A percentile compares a stretch with the other conserved stretches of the same genome.
These are phyloP conservation scores for Steccherinum ochraceum DNA, from an alignment of 768 basidiomycete genomes.

Conservation along the genomic window DNA sequence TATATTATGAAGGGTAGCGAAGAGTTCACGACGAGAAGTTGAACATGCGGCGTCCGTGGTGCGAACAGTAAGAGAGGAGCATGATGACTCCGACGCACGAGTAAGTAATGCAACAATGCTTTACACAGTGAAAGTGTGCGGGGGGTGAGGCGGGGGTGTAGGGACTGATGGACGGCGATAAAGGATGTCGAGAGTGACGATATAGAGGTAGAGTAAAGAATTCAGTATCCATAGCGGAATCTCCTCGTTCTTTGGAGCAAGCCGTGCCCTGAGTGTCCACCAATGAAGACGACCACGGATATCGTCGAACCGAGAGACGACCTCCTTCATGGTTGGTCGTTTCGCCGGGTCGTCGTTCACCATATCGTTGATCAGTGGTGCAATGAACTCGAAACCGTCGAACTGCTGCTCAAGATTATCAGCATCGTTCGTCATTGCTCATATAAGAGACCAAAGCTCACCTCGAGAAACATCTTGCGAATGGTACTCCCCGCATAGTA, in stretches of 20 bases:
- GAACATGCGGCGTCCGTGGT: no score
- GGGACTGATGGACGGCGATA: no score
- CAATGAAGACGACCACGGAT: conserved; percentile 14
- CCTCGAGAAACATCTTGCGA: conserved; percentile 19
- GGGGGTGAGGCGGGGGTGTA: no score
- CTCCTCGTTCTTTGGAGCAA: conserved; percentile 18
- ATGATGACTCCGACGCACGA: no score
- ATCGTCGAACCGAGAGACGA: conserved; percentile 22
- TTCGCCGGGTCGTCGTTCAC: conserved; percentile 23
- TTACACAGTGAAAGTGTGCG: no score
- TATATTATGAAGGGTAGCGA: no score
- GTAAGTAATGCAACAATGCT: no score
- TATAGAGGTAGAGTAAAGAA: no score
- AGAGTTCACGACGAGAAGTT: no score
- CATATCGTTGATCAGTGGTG: conserved; percentile 26
- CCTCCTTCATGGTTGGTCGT: conserved; percentile 26
- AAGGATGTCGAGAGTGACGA: no score
- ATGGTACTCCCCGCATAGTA: conserved; percentile 30
- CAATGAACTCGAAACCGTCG: conserved; percentile 26
- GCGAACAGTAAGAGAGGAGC: no score
- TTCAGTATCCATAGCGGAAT: no score
- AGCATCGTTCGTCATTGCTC: background rate
- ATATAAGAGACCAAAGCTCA: background rate
- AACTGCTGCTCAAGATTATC: conserved; percentile 9
- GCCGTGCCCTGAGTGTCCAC: conserved; percentile 4